A percentile compares a stretch with the other conserved stretches of the same genome.
phyloP scores from a whole-genome alignment of 2,329 filamentous ascomycete genomes.

The Pochonia chlamydosporia region DNA sequence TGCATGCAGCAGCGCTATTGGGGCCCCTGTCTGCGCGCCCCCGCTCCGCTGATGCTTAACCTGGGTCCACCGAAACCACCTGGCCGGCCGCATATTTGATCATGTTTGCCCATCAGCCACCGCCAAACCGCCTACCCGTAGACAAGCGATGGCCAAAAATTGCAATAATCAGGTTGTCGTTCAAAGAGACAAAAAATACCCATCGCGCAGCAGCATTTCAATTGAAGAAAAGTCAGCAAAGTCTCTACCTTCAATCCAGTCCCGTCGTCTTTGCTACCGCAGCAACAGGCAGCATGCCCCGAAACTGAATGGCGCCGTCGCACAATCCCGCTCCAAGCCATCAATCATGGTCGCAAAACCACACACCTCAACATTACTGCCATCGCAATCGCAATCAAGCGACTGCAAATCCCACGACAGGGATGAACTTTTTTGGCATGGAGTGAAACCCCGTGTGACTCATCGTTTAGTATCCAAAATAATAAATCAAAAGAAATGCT shows the following conservation, averaged over 20 bases:
- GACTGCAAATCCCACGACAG: conserved; percentile 7
- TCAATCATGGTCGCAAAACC: neutral
- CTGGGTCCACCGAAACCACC: conserved; percentile 1
- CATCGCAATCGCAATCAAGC: neutral
- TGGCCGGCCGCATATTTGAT: no score
- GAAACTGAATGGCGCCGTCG: neutral
- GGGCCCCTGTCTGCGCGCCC: no score
- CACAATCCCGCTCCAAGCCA: neutral
- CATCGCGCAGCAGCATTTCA: no score
- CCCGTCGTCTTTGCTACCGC: neutral
- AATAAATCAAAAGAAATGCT: conserved; percentile 4
- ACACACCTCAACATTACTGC: neutral
- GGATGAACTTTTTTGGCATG: conserved; percentile 7
- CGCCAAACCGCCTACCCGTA: no score
- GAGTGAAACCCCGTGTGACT: conserved; percentile 18
- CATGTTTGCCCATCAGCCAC: neutral
- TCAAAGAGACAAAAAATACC: no score
- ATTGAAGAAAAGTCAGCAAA: no score
- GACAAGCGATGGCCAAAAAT: no score
- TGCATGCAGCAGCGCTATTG: conserved; percentile 8
- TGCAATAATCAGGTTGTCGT: no score
- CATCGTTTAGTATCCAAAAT: conserved; percentile 10
- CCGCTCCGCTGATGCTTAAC: conserved; percentile 6
- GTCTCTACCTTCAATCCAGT: no score
- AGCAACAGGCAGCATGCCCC: conserved; percentile 2